Evolutionary conservation across 2,329 filamentous ascomycete genomes (phyloP).

Genomic region (Phialocephala sp.): DNA sequence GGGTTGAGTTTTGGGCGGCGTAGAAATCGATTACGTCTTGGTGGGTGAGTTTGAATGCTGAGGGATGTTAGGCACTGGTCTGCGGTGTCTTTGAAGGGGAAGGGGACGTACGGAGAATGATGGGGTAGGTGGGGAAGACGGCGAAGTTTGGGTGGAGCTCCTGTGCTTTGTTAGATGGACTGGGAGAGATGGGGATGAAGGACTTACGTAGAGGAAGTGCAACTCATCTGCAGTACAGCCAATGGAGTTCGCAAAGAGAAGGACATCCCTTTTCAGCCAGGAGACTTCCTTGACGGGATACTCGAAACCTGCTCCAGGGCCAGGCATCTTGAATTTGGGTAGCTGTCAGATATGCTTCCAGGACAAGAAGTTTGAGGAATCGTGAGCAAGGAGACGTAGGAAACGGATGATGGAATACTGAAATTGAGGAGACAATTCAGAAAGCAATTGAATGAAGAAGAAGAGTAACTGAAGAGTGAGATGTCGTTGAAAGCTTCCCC

Average conservation of each 20-base stretch:
- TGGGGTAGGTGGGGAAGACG: constrained; percentile 75
- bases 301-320: constrained; percentile 72
- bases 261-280: constrained; percentile 86
- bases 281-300: constrained; percentile 77
- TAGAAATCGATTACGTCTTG: constrained; percentile 76
- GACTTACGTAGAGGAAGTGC: constrained; percentile 84
- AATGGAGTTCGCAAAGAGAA: constrained; percentile 91
- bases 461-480: constrained; percentile 1
- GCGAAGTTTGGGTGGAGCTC: constrained; percentile 87
- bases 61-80: constrained; percentile 19
- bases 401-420: neutral
- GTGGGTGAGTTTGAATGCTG: constrained; percentile 69
- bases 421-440: neutral
- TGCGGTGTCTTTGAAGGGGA: neutral
- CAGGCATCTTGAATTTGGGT: constrained; percentile 36
- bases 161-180: constrained; percentile 49
- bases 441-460: neutral
- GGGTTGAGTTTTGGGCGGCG: constrained; percentile 55
- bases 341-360: neutral
- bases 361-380: neutral
- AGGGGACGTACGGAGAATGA: constrained; percentile 34
- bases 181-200: constrained; percentile 15
- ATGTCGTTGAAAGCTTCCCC: constrained; percentile 27
- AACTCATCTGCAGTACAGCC: constrained; percentile 83
- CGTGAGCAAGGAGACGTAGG: neutral